Conservation (phyloP, 148 eudicot genomes). For the Persicaria tinctoria region DNA sequence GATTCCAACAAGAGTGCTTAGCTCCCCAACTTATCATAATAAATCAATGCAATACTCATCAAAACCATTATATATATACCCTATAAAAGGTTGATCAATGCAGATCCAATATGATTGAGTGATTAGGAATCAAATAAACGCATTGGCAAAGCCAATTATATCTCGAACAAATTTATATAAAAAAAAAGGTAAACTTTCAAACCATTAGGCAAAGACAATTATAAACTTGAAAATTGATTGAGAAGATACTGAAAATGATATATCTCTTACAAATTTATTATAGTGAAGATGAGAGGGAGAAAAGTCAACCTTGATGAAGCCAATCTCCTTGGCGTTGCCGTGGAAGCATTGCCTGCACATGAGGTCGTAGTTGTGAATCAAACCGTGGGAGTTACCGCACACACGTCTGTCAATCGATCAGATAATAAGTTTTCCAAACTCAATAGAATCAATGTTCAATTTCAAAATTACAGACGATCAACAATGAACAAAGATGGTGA, state of each 20-base stretch:
- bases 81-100: too few relatives aligned
- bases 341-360: slow-evolving; percentile 60
- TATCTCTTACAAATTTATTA: neutral
- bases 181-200: neutral
- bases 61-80: neutral
- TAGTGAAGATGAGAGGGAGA: neutral
- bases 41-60: neutral
- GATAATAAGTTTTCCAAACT: neutral
- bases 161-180: neutral
- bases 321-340: slow-evolving; percentile 50
- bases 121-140: neutral
- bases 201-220: neutral
- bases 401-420: slow-evolving; percentile 29
- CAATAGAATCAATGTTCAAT: neutral
- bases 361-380: slow-evolving; percentile 45
- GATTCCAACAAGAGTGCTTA: too few relatives aligned
- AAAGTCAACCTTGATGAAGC: slow-evolving; percentile 34
- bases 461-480: neutral
- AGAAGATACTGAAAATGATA: neutral
- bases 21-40: neutral
- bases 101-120: neutral
- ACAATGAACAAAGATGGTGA: neutral
- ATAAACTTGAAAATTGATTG: neutral
- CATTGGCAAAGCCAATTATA: too few relatives aligned
- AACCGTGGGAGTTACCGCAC: slow-evolving; percentile 39